A percentile compares a stretch with the other conserved stretches of the same genome.
phyloP scores from a whole-genome alignment of 2,329 filamentous ascomycete species.

The Coniochaeta sp. region DNA sequence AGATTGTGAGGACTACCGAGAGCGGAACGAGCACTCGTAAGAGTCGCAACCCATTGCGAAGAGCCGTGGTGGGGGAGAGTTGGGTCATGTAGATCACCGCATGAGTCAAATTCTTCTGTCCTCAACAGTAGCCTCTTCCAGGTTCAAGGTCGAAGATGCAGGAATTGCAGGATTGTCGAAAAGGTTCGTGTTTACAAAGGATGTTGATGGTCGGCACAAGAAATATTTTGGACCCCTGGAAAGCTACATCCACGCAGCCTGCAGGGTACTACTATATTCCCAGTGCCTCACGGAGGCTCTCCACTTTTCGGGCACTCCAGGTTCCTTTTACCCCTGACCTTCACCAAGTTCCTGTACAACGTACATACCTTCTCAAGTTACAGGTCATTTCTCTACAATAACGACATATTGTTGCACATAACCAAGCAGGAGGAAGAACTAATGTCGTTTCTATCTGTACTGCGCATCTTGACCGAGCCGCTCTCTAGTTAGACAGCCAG shows the following conservation, averaged over 20 bases:
- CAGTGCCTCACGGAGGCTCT: neutral
- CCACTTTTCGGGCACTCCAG: too few species aligned
- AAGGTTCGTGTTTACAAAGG: neutral
- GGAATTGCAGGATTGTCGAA: neutral
- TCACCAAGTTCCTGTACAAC: neutral
- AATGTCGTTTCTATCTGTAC: too few species aligned
- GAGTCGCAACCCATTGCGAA: conserved; percentile 50
- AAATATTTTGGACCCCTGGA: neutral
- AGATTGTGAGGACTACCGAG: conserved; percentile 62
- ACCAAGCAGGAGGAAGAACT: neutral
- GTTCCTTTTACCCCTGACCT: neutral
- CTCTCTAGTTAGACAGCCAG: neutral
- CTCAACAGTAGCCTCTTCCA: neutral
- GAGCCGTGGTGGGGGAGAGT: conserved; percentile 31
- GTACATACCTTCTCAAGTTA: neutral
- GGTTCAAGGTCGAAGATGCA: neutral
- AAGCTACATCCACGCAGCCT: neutral
- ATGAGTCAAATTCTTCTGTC: conserved; percentile 16
- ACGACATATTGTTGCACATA: neutral
- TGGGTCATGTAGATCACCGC: conserved; percentile 41
- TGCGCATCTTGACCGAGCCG: neutral
- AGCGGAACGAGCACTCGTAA: conserved; percentile 54
- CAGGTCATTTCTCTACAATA: neutral
- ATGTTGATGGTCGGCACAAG: neutral
- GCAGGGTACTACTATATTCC: neutral